Percentiles rank a stretch among this genome's conserved stretches.
Evolutionary conservation across 2,329 filamentous ascomycete genomes (phyloP).

Genomic region (Talaromyces islandicus): DNA sequence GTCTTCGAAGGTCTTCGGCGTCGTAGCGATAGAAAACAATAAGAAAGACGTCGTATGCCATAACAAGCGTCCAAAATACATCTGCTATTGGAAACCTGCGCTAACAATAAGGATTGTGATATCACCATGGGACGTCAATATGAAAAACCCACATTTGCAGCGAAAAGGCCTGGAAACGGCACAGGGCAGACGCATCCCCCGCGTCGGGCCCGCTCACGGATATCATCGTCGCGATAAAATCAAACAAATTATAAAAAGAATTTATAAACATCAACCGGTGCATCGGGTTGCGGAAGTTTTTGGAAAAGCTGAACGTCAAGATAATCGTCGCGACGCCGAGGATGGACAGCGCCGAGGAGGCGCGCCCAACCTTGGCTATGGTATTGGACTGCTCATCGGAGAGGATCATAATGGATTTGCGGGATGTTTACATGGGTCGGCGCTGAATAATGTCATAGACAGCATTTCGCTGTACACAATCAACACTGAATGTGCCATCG

Average conservation of each 20-base stretch:
- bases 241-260: constrained; percentile 32
- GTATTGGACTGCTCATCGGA: constrained; percentile 19
- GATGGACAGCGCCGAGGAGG: constrained; percentile 25
- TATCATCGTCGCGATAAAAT: constrained; percentile 35
- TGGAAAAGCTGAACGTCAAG: constrained; percentile 23
- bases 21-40: constrained; percentile 33
- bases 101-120: too few species aligned
- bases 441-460: background rate
- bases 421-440: background rate
- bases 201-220: constrained; percentile 31
- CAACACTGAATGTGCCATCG: background rate
- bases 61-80: constrained; percentile 33
- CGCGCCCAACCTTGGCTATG: constrained; percentile 25
- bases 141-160: constrained; percentile 32
- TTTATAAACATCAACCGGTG: constrained; percentile 36
- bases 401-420: constrained; percentile 15
- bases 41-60: constrained; percentile 32
- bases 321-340: constrained; percentile 31
- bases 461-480: background rate
- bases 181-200: constrained; percentile 27
- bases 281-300: constrained; percentile 33
- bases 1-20: constrained; percentile 21
- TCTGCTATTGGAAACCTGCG: constrained; percentile 35
- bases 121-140: too few species aligned
- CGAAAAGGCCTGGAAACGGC: constrained; percentile 34